A percentile compares a stretch with the other conserved stretches of the same genome.
Conservation (phyloP, 2,329 filamentous ascomycete species). For the Xylaria sp. region DNA sequence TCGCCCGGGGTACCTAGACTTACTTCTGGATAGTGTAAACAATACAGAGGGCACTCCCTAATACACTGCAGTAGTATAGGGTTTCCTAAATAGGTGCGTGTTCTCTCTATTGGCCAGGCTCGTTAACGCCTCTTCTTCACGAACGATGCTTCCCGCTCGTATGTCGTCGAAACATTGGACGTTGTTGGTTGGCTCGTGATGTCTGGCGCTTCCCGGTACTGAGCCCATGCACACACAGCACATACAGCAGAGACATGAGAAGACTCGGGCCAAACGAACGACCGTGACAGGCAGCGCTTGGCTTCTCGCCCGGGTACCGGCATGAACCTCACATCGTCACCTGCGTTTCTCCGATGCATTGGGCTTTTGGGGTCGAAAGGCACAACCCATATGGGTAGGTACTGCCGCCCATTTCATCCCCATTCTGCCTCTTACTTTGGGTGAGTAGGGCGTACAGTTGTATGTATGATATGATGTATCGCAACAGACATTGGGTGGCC, state of each 20-base stretch:
- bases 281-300: constrained; percentile 2
- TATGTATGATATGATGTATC: not conserved
- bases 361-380: constrained; percentile 26
- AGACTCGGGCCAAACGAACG: constrained; percentile 2
- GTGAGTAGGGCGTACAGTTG: not conserved
- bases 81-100: not conserved
- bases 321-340: constrained; percentile 21
- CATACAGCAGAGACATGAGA: not conserved
- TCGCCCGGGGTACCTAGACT: not conserved
- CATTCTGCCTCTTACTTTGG: not conserved
- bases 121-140: constrained; percentile 20
- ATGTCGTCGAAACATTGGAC: constrained; percentile 15
- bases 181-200: constrained; percentile 26
- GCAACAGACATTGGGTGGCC: not conserved
- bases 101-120: constrained; percentile 4
- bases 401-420: not conserved
- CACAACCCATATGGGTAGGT: constrained; percentile 23
- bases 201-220: not conserved
- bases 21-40: not conserved
- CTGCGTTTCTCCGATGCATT: constrained; percentile 13
- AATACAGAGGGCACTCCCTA: not conserved
- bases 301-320: constrained; percentile 15
- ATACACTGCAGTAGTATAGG: too few species aligned
- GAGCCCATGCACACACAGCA: not conserved
- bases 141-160: constrained; percentile 29